Evolutionary conservation across 129 eudicot genomes (phyloP), one percentile per base, ranked within the genome.

Genomic region (Centaurea solstitialis): DNA sequence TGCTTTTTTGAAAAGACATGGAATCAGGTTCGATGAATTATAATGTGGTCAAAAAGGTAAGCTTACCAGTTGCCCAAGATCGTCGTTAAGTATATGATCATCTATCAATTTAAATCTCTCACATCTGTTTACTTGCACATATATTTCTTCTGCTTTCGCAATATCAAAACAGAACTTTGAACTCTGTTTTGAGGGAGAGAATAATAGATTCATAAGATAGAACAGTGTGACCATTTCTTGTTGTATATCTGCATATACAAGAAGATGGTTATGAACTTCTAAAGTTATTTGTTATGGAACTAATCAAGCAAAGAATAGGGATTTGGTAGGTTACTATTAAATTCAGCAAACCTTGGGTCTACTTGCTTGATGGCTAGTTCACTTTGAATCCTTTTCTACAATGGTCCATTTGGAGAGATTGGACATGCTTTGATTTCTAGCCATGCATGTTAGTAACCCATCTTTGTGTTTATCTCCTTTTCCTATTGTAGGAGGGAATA

Each of bases 401-500:
- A 59, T 20, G 26, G 23, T 78, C 35, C 22, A 26, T 11, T 20
- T 7, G 12, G n/a, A n/a, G 68, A 61, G 18, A 68, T 26, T 47
- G 10, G 10, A 68, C 6, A 33, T 30, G 21, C 37, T 11, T 69
- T 26, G 47, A 43, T 74, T 1, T 30, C 21, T 9, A 30, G 4
- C 23, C 15, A 47, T 11, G 50, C 35, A 18, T 41, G 76, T 50
- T 81, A 20, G 45, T 81, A 20, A 68, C 17, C 47, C n/a, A 7
- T 33, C n/a, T 38, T 67, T 9, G 41, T 13, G 30, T 77, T 80
- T 33, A n/a, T 53, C 15, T 76, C 40, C 26, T 4, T 66, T 57
- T 28, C 80, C 77, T 62, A 20, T 78, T 80, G 39, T 75, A 95
- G 99, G 92, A 80, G 82, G 79, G 99, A 95, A 82, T 93, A 21